Evolutionary conservation across 2,329 filamentous ascomycete genomes (phyloP).

Genomic region (Ceratocystis huliohia): DNA sequence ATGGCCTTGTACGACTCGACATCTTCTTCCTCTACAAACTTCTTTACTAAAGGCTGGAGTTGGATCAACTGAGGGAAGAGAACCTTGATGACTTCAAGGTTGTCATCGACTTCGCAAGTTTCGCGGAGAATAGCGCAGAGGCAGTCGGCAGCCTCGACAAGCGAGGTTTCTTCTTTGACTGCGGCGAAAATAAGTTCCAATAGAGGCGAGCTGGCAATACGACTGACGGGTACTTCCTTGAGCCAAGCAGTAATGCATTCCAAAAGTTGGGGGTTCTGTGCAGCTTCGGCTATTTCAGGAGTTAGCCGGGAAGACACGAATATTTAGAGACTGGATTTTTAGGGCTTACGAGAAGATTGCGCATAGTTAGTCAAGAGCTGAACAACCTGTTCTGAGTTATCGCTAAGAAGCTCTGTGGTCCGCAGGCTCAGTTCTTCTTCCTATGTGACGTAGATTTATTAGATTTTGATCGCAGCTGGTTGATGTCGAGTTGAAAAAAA

Average conservation of each 20-base stretch:
- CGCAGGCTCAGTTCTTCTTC: constrained; percentile 85
- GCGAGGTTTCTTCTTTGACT: constrained; percentile 60
- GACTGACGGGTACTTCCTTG: constrained; percentile 72
- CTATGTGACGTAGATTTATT: constrained; percentile 43
- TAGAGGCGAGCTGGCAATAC: constrained; percentile 74
- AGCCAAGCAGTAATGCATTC: constrained; percentile 97
- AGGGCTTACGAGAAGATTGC: constrained; percentile 67
- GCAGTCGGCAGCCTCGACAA: constrained; percentile 82
- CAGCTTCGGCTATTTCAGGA: constrained; percentile 49
- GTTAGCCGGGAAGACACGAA: background rate
- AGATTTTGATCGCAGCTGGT: constrained; percentile 30
- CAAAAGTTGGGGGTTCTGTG: constrained; percentile 78
- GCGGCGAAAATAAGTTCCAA: constrained; percentile 70
- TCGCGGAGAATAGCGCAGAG: constrained; percentile 84
- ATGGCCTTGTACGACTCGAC: constrained; percentile 74
- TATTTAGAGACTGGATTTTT: background rate
- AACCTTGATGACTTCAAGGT: constrained; percentile 63
- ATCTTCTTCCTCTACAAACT: constrained; percentile 69
- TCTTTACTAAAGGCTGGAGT: constrained; percentile 61
- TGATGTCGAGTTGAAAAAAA: constrained; percentile 1
- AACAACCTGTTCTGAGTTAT: constrained; percentile 82
- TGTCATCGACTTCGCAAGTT: constrained; percentile 87
- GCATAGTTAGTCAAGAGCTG: constrained; percentile 79
- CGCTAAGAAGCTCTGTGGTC: constrained; percentile 77
- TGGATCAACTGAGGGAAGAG: constrained; percentile 71